A percentile compares a stretch with the other conserved stretches of the same genome.
These are phyloP conservation scores for Terfezia boudieri DNA, from an alignment of 495 filamentous ascomycete genomes.

Conservation along the genomic window DNA sequence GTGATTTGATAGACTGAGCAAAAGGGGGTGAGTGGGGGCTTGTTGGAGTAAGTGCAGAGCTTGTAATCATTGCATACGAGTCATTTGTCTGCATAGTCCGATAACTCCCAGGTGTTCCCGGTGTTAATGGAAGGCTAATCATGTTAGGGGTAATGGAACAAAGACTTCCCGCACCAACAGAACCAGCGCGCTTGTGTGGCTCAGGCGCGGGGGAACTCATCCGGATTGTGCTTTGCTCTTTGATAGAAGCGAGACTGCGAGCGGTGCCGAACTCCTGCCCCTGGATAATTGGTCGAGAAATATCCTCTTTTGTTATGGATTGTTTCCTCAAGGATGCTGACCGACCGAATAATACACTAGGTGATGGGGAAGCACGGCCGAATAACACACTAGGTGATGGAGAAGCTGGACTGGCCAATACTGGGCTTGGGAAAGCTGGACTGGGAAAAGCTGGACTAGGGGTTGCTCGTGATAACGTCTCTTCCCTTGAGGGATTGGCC, in stretches of 20 bases:
- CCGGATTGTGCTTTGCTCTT: not conserved
- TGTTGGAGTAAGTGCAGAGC: not conserved
- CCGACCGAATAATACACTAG: not conserved
- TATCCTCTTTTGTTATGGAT: not conserved
- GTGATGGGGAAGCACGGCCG: not conserved
- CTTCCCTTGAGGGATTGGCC: too few species aligned
- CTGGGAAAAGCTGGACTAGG: too few species aligned
- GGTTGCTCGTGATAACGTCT: too few species aligned
- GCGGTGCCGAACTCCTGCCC: not conserved
- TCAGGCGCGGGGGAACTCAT: not conserved
- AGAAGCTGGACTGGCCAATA: too few species aligned
- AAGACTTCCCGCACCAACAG: too few species aligned
- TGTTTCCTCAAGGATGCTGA: not conserved
- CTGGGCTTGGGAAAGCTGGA: too few species aligned
- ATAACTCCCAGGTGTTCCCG: not conserved
- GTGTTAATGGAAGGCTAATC: not conserved
- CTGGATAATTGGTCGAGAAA: not conserved
- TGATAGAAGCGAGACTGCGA: not conserved
- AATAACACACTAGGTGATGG: too few species aligned
- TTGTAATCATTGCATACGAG: not conserved
- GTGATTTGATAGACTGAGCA: too few species aligned
- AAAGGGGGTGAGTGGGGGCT: not conserved
- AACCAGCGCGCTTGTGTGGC: too few species aligned
- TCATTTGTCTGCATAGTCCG: not conserved
- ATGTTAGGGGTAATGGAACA: not conserved